Percentiles rank a stretch among this genome's conserved stretches.
Evolutionary conservation across 305 asterid genomes (phyloP).

Genomic region (Solanum hybrid): DNA sequence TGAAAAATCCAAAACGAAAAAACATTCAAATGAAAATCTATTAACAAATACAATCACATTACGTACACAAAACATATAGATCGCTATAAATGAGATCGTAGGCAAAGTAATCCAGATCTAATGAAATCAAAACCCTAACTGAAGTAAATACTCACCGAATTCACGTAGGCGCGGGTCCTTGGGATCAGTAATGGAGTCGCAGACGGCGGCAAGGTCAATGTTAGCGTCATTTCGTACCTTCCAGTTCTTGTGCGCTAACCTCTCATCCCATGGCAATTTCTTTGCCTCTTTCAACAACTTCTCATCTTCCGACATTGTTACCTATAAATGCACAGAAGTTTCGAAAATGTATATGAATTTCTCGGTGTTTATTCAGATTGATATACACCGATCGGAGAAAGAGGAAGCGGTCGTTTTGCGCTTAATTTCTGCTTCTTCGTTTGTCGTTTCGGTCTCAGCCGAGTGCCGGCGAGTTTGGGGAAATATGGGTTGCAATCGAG

Average conservation of each 20-base stretch:
- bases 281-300: slow-evolving; percentile 99
- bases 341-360: not conserved
- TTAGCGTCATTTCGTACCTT: slow-evolving; percentile 94
- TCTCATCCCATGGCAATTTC: slow-evolving; percentile 95
- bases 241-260: slow-evolving; percentile 96
- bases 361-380: not conserved
- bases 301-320: slow-evolving; percentile 97
- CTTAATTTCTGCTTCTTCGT: not conserved
- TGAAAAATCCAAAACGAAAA: slow-evolving; percentile 9
- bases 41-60: slow-evolving; percentile 21
- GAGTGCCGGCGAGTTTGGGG: slow-evolving; percentile 50
- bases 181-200: slow-evolving; percentile 85
- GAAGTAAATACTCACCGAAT: slow-evolving; percentile 51
- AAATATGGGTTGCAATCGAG: slow-evolving; percentile 28
- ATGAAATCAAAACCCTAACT: slow-evolving; percentile 19
- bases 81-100: slow-evolving; percentile 18
- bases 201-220: slow-evolving; percentile 87
- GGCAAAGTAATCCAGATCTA: slow-evolving; percentile 39
- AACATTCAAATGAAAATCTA: slow-evolving; percentile 15
- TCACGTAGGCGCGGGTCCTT: slow-evolving; percentile 89
- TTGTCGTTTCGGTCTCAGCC: slow-evolving; percentile 29
- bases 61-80: slow-evolving; percentile 13
- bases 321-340: not conserved
- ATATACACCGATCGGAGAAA: not conserved
- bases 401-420: not conserved